Base-by-base conservation (phyloP, 2,329 filamentous ascomycete genomes). In the Albifimbria verrucaria region DNA sequence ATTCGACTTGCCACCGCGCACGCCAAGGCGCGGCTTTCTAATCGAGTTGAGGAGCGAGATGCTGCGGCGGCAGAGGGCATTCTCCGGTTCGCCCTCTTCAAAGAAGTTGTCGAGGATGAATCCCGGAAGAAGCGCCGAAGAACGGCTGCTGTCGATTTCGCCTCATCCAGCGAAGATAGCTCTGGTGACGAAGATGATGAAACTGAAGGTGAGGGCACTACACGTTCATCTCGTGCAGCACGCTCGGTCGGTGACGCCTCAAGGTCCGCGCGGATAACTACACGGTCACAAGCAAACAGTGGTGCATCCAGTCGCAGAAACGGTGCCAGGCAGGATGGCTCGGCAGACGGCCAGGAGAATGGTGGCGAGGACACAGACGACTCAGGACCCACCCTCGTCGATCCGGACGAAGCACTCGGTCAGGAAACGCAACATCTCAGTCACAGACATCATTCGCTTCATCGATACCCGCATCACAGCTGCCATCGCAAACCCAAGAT, bases 1-100 rank as follows among this genome's bases (percentile, higher is more conserved):
- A 97, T 99, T 68, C 94, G 94, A 85, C 80, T 99, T 18, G 90
- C 94, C 5, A 97, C 93, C 1, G 94, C 94, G 1, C 94, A 99
- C 63, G 94, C 94, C 55, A 99, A 97, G 73, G 85, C 92, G 7
- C 85, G 94, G 25, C 78, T 99, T 7, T 96, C 92, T 1, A 92
- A 85, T 65, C 80, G 90, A 41, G 91, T 99, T 3, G 92, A 97
- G 59, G 89, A 96, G 68, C 86, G 87, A 52, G 94, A 99, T 69
- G 92, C 93, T 1, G 75, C 89, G 50, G 87, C 92, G 28, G 94
- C 94, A 10, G 93, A 99, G 69, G 82, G 85, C 9, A 96, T 99
- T 59, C 76, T 99, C 26, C 85, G 94, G 18, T 99, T 97, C 66
- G 95, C 94, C 2, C 80, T 99, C 32, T 99, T 99, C 81, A 97